These are phyloP conservation scores for Globisporangium barbulae DNA, from an alignment of 352 stramenopile genomes.

Conservation along the genomic window DNA sequence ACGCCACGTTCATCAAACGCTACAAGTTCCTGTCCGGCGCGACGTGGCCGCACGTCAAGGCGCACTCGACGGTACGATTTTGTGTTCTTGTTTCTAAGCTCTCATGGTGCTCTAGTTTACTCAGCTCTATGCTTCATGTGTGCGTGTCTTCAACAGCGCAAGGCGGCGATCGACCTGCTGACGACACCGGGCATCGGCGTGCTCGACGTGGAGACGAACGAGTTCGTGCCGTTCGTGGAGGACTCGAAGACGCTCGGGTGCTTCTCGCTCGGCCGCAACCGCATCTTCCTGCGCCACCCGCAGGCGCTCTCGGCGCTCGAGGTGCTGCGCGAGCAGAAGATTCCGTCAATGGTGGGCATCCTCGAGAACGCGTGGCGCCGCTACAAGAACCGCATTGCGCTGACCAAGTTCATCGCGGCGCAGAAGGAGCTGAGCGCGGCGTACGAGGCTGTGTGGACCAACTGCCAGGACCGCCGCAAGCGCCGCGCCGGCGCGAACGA, in stretches of 20 bases:
- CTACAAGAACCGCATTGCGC: conserved; percentile 71
- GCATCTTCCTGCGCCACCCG: conserved; percentile 89
- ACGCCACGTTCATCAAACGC: conserved; percentile 77
- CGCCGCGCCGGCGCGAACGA: conserved; percentile 48
- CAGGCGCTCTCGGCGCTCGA: conserved; percentile 87
- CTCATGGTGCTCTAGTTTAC: neutral
- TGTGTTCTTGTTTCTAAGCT: neutral
- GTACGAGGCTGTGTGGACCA: conserved; percentile 52
- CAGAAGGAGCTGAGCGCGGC: conserved; percentile 46
- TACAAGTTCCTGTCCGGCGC: conserved; percentile 83
- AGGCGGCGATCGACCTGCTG: conserved; percentile 72
- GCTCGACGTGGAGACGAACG: conserved; percentile 41
- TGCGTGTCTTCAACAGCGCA: conserved; percentile 29
- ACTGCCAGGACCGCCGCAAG: conserved; percentile 71
- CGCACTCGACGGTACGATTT: conserved; percentile 46
- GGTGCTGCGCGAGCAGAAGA: conserved; percentile 70
- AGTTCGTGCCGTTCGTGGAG: conserved; percentile 69
- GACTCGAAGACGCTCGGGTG: conserved; percentile 70
- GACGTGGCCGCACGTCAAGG: conserved; percentile 63
- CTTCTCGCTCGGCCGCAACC: conserved; percentile 84
- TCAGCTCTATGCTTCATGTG: neutral
- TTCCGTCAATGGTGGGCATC: conserved; percentile 76
- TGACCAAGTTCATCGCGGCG: conserved; percentile 56
- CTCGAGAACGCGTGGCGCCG: conserved; percentile 83
- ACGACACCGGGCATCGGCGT: conserved; percentile 61